These are phyloP conservation scores for Trebouxia sp. DNA, from an alignment of 139 green algal species.

Conservation along the genomic window DNA sequence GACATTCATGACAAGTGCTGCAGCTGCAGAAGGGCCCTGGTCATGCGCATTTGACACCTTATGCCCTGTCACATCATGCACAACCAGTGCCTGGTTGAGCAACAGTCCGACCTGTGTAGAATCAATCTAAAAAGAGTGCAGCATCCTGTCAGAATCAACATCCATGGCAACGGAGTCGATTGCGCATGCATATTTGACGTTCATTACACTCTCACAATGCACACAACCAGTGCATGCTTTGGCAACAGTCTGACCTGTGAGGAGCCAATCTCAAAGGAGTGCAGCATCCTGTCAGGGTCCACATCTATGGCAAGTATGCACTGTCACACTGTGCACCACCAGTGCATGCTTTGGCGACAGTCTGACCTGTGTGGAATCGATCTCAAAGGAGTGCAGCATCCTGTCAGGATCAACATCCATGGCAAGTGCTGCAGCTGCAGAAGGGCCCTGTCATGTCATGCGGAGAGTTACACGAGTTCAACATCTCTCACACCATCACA, in stretches of 20 bases:
- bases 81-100: neutral
- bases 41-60: no score
- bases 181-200: no score
- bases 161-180: no score
- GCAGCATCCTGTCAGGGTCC: constrained; percentile 48
- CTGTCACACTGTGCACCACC: neutral
- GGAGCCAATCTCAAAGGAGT: constrained; percentile 77
- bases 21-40: no score
- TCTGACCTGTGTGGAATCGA: constrained; percentile 62
- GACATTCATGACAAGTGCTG: no score
- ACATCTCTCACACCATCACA: no score
- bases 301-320: constrained; percentile 1
- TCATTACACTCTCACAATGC: neutral
- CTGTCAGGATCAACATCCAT: constrained; percentile 11
- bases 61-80: neutral
- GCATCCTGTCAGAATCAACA: no score
- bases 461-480: no score
- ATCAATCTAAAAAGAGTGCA: constrained; percentile 84
- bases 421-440: constrained; percentile 8
- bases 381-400: constrained; percentile 77
- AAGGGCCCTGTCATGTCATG: neutral
- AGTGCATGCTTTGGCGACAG: neutral
- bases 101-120: constrained; percentile 48
- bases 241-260: constrained; percentile 45
- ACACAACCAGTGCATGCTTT: neutral